Evolutionary conservation across 2,329 filamentous ascomycete species (phyloP).

Genomic region (Alternaria sp.): DNA sequence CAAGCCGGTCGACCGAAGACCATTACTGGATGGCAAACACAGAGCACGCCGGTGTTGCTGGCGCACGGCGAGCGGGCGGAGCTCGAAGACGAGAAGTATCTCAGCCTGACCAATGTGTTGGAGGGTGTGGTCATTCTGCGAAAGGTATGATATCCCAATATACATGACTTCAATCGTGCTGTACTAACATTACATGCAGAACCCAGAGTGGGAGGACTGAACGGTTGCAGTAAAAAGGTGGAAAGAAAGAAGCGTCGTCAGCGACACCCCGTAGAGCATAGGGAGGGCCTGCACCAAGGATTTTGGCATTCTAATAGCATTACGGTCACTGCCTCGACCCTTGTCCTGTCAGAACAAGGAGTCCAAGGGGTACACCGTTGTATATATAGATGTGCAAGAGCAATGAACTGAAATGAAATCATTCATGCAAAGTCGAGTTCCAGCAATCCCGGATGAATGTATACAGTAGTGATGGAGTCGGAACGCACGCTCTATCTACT

Average conservation of each 20-base stretch:
- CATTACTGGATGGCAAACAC: slow-evolving; percentile 98
- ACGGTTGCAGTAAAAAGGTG: neutral
- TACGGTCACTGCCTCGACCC: slow-evolving; percentile 17
- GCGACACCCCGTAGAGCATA: neutral
- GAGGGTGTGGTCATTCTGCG: slow-evolving; percentile 95
- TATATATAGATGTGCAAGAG: slow-evolving; percentile 38
- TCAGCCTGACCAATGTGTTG: slow-evolving; percentile 86
- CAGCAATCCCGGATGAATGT: neutral
- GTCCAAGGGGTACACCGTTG: slow-evolving; percentile 7
- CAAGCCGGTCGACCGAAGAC: slow-evolving; percentile 98
- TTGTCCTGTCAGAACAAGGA: neutral
- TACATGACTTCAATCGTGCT: neutral
- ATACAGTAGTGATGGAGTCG: neutral
- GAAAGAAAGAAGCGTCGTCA: slow-evolving; percentile 2
- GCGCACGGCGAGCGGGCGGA: slow-evolving; percentile 96
- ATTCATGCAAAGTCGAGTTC: neutral
- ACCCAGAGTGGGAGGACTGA: slow-evolving; percentile 55
- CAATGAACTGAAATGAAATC: slow-evolving; percentile 3
- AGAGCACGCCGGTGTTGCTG: slow-evolving; percentile 95
- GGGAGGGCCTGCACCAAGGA: slow-evolving; percentile 16
- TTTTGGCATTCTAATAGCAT: slow-evolving; percentile 39
- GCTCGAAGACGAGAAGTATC: slow-evolving; percentile 96
- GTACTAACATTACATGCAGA: slow-evolving; percentile 40
- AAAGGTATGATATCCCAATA: slow-evolving; percentile 72
- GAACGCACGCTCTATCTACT: neutral